These are phyloP conservation scores for Staphylotrichum longicolle DNA, from an alignment of 495 filamentous ascomycete genomes.

Conservation along the genomic window DNA sequence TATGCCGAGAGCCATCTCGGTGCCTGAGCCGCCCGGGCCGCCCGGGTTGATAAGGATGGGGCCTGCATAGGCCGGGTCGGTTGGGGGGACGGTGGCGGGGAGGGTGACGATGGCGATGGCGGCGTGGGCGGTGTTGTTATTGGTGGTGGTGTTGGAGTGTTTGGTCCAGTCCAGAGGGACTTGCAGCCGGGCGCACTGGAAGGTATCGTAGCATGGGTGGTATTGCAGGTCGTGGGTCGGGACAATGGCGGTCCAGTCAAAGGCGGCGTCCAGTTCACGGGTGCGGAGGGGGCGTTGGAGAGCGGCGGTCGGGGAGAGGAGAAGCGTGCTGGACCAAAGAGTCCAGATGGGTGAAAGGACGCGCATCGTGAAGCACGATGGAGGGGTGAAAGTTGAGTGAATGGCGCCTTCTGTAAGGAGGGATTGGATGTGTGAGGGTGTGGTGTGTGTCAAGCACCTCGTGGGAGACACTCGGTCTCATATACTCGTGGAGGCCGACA, in stretches of 20 bases:
- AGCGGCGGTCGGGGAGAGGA: neutral
- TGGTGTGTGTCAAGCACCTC: too few species aligned
- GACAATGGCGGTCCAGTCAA: constrained; percentile 28
- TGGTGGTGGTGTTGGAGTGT: constrained; percentile 19
- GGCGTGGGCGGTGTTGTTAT: constrained; percentile 1
- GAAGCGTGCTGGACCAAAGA: constrained; percentile 7
- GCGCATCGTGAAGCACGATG: neutral
- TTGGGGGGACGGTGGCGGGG: neutral
- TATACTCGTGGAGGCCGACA: too few species aligned
- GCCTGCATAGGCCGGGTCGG: neutral
- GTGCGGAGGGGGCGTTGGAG: neutral
- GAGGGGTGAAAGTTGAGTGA: too few species aligned
- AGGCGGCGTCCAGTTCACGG: constrained; percentile 8
- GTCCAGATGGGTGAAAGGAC: neutral
- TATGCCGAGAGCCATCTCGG: neutral
- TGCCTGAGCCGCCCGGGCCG: neutral
- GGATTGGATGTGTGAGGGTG: too few species aligned
- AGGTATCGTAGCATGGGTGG: constrained; percentile 39
- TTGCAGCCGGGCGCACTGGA: constrained; percentile 46
- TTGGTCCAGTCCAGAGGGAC: constrained; percentile 46
- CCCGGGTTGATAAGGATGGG: neutral
- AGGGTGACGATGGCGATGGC: constrained; percentile 24
- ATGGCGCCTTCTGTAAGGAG: too few species aligned
- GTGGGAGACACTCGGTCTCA: too few species aligned
- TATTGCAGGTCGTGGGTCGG: constrained; percentile 34